Conservation (phyloP, 2,329 filamentous ascomycete genomes). For the Emmonsiellopsis sp. region DNA sequence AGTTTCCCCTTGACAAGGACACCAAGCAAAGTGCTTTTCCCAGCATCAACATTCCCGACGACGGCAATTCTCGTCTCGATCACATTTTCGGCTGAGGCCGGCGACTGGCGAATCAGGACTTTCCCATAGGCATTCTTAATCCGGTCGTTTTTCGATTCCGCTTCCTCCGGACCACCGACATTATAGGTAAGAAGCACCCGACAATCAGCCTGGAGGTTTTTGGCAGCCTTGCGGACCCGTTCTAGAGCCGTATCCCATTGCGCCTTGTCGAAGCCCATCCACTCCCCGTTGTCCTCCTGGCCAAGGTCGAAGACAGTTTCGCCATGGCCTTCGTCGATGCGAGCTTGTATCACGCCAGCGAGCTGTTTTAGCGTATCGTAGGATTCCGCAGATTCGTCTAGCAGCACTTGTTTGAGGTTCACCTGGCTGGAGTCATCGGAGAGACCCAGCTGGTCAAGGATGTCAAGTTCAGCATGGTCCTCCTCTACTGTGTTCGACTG, state of each 20-base stretch:
- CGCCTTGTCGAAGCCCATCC: constrained; percentile 63
- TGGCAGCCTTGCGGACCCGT: constrained; percentile 57
- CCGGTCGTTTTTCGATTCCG: constrained; percentile 53
- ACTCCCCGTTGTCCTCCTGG: constrained; percentile 78
- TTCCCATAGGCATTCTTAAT: constrained; percentile 75
- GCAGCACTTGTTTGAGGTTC: constrained; percentile 65
- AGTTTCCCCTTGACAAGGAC: constrained; percentile 92
- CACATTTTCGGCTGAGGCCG: constrained; percentile 68
- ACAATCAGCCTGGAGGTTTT: constrained; percentile 60
- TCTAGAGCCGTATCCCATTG: constrained; percentile 67
- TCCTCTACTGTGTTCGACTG: constrained; percentile 34
- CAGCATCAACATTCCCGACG: constrained; percentile 94
- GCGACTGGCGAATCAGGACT: constrained; percentile 67
- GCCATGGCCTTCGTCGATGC: constrained; percentile 73
- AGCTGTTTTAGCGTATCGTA: constrained; percentile 56
- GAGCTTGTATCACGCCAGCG: constrained; percentile 53
- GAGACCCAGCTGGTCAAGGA: constrained; percentile 68
- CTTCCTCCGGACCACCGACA: constrained; percentile 68
- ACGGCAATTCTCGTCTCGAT: constrained; percentile 96
- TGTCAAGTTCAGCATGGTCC: constrained; percentile 82
- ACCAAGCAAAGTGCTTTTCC: constrained; percentile 91
- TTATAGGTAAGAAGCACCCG: constrained; percentile 83
- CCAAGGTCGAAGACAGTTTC: constrained; percentile 90
- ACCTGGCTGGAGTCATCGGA: constrained; percentile 53
- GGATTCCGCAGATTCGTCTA: constrained; percentile 44